Evolutionary conservation across 164 flowering plant species (phyloP), one percentile per base, ranked within the genome.

Genomic region (Santalum album): DNA sequence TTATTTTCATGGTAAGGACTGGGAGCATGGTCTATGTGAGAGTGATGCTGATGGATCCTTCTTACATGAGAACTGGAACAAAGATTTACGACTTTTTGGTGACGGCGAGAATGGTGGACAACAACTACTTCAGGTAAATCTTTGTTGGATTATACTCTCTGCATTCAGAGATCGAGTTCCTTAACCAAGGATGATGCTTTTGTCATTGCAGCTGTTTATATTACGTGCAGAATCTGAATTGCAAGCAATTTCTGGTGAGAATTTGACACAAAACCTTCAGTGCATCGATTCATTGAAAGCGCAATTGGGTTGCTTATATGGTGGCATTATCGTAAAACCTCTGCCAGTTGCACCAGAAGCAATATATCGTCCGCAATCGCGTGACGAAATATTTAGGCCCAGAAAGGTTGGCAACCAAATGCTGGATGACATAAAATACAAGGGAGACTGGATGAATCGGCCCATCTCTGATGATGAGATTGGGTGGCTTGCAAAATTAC

Each of bases 21-120:
- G 97, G 97, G 97, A 90, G 64, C 86, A 84, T 73, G 97, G 95
- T 36, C 71, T 87, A 56, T 77, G 78, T 65, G 97, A 84, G 69
- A 81, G 58, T 63, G 86, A 84, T 70, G 94, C 80, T 19, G 95
- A 87, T 70, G 92, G 97, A 39, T 87, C 97, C 45, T 84, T 79
- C 68, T 72, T 84, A 70, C 90, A 80, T 75, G 90, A 87, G 46
- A 80, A 87, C 57, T 83, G 88, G 90, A 84, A 85, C 69, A 79
- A 68, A 56, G 85, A 84, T 73, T 70, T 87, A 27, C 66, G 72
- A 42, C 84, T 90, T 23, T 83, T 90, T 45, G 66, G 73, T 65
- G 80, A 72, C 44, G 80, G 82, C 6, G 95, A 83, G 70, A 90
- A 84, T 69, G 90, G 97, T 64, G 97, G 95, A 19, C 83, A 75